Evolutionary conservation across 1,284 basidiomycete species (phyloP).

Genomic region (Porodaedalea pini): DNA sequence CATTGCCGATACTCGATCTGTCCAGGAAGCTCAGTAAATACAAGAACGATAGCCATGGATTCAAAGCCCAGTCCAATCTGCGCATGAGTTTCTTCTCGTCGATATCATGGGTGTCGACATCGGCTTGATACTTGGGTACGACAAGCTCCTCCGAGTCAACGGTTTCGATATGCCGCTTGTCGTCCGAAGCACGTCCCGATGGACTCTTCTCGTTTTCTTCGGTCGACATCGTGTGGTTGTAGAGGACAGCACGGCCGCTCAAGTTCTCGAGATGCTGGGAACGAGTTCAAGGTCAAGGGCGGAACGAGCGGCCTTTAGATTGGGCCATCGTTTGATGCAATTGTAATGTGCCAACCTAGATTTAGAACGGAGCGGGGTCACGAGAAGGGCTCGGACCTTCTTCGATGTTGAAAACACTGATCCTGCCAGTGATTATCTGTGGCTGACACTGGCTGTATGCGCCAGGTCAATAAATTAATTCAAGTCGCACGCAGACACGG

Average conservation of each 20-base stretch:
- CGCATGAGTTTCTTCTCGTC: constrained; percentile 62
- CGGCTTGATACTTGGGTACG: constrained; percentile 36
- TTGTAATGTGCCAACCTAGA: no score
- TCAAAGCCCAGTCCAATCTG: constrained; percentile 60
- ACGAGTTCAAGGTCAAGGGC: no score
- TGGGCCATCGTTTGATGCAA: no score
- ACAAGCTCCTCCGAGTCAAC: constrained; percentile 22
- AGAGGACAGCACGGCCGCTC: background rate
- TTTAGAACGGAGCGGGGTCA: no score
- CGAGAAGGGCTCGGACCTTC: no score
- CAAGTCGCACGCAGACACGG: no score
- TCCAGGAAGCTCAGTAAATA: constrained; percentile 76
- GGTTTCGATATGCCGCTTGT: constrained; percentile 27
- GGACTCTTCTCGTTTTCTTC: constrained; percentile 8
- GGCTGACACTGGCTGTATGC: no score
- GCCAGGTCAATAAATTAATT: no score
- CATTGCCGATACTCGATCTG: constrained; percentile 80
- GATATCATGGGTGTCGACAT: constrained; percentile 50
- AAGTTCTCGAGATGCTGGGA: background rate
- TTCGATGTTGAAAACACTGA: no score
- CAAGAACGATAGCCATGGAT: constrained; percentile 69
- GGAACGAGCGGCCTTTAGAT: no score
- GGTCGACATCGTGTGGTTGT: background rate
- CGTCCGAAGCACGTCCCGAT: constrained; percentile 23
- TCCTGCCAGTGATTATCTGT: no score